phyloP scores from a whole-genome alignment of 2,329 filamentous ascomycete genomes.

The Huntiella abstrusa region DNA sequence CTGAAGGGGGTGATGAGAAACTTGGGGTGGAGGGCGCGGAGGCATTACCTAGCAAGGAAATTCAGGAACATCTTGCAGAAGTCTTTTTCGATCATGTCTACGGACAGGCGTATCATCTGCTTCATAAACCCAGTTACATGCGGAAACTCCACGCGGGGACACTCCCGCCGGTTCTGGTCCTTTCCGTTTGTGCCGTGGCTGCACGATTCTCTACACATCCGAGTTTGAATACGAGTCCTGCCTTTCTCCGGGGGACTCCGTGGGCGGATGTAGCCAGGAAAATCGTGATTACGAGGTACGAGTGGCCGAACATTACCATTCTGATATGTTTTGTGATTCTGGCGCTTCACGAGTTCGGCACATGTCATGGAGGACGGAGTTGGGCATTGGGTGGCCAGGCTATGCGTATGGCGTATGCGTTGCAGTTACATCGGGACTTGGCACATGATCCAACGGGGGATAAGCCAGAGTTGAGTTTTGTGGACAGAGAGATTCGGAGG shows the following conservation, averaged over 20 bases:
- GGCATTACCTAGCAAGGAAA: conserved; percentile 62
- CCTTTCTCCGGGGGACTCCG: conserved; percentile 70
- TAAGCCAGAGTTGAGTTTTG: conserved; percentile 51
- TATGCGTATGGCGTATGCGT: conserved; percentile 87
- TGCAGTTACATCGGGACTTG: conserved; percentile 82
- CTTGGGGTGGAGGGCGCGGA: conserved; percentile 68
- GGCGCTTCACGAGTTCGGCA: conserved; percentile 88
- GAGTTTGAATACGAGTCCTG: conserved; percentile 53
- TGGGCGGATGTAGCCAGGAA: conserved; percentile 80
- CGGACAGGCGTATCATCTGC: conserved; percentile 79
- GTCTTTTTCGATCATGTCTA: conserved; percentile 94
- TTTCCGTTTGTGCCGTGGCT: conserved; percentile 92
- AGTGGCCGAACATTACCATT: conserved; percentile 91
- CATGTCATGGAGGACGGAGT: conserved; percentile 84
- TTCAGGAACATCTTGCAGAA: conserved; percentile 84
- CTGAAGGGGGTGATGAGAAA: conserved; percentile 40
- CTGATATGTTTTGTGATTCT: conserved; percentile 77
- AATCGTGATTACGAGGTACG: conserved; percentile 73
- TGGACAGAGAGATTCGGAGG: conserved; percentile 79
- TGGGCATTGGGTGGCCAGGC: conserved; percentile 94
- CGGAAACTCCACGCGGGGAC: conserved; percentile 60
- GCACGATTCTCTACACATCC: conserved; percentile 87
- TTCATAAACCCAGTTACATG: conserved; percentile 97
- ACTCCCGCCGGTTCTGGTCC: conserved; percentile 71
- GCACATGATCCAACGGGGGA: conserved; percentile 50